These are phyloP conservation scores for Toxicodendron radicans DNA, from an alignment of 345 rosid species.

Conservation along the genomic window DNA sequence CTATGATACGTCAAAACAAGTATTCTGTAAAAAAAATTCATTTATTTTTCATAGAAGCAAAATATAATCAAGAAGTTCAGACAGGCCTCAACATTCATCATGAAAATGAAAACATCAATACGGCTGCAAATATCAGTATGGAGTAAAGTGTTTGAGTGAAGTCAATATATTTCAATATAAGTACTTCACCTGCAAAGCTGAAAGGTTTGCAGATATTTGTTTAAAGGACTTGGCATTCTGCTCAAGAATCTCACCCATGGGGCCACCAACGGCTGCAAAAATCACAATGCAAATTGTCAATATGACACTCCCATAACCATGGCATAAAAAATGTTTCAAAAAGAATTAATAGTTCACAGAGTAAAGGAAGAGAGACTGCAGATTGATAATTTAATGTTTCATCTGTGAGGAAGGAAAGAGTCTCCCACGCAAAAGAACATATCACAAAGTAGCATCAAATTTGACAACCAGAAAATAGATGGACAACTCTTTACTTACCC, in stretches of 20 bases:
- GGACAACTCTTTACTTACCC: neutral
- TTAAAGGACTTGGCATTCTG: conserved; percentile 50
- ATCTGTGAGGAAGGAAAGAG: neutral
- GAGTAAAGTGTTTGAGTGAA: neutral
- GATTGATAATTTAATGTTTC: neutral
- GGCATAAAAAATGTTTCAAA: neutral
- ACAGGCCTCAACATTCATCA: neutral
- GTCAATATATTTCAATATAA: conserved; percentile 1
- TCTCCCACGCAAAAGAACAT: neutral
- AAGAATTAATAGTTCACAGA: neutral
- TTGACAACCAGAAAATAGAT: neutral
- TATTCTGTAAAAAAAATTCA: no score
- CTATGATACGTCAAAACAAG: no score
- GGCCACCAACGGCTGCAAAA: conserved; percentile 57
- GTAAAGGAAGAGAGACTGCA: neutral
- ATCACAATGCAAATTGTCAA: conserved; percentile 3
- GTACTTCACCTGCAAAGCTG: conserved; percentile 45
- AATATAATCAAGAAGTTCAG: neutral
- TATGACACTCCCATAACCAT: neutral
- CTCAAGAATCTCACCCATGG: conserved; percentile 54
- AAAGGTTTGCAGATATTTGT: conserved; percentile 58
- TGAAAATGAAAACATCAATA: neutral
- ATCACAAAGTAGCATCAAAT: neutral
- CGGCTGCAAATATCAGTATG: neutral
- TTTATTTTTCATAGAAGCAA: no score